These are phyloP conservation scores for Yamadazyma blattariae DNA, from an alignment of 1,139 yeast species.

Conservation along the genomic window DNA sequence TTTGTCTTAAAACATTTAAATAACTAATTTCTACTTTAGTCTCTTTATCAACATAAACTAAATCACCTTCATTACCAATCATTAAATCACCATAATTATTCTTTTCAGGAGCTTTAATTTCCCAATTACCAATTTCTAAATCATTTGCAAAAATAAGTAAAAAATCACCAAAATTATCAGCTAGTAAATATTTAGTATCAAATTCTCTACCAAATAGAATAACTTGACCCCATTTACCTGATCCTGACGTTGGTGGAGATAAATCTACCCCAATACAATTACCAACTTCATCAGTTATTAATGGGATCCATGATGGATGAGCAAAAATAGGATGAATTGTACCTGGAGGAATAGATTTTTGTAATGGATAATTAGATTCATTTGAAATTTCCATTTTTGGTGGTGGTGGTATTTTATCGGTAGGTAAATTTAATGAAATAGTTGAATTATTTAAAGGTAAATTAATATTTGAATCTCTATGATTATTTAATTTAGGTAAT, in stretches of 20 bases:
- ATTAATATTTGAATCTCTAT: slow-evolving; percentile 7
- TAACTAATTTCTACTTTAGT: slow-evolving; percentile 12
- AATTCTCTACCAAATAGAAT: slow-evolving; percentile 87
- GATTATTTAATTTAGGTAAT: slow-evolving; percentile 23
- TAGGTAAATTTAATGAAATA: slow-evolving; percentile 1
- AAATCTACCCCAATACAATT: slow-evolving; percentile 88
- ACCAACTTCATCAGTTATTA: slow-evolving; percentile 84
- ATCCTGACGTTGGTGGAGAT: slow-evolving; percentile 65
- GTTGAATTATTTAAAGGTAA: slow-evolving; percentile 3
- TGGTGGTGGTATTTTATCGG: neutral
- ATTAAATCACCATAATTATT: slow-evolving; percentile 50
- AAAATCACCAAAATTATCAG: slow-evolving; percentile 85
- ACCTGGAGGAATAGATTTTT: slow-evolving; percentile 73
- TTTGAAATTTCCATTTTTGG: too few relatives aligned
- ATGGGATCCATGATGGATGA: slow-evolving; percentile 87
- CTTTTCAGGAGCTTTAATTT: slow-evolving; percentile 50
- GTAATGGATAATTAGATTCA: slow-evolving; percentile 44
- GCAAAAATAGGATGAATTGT: slow-evolving; percentile 72
- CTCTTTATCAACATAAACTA: slow-evolving; percentile 38
- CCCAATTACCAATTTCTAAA: slow-evolving; percentile 74
- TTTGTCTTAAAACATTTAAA: slow-evolving; percentile 13
- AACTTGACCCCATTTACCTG: slow-evolving; percentile 78
- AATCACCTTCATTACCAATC: slow-evolving; percentile 66
- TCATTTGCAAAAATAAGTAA: slow-evolving; percentile 79
- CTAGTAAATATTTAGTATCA: slow-evolving; percentile 75